Percentiles rank a stretch among this genome's conserved stretches.
Evolutionary conservation across 2,329 filamentous ascomycete genomes (phyloP).

Genomic region (Simplicillium aogashimaense): DNA sequence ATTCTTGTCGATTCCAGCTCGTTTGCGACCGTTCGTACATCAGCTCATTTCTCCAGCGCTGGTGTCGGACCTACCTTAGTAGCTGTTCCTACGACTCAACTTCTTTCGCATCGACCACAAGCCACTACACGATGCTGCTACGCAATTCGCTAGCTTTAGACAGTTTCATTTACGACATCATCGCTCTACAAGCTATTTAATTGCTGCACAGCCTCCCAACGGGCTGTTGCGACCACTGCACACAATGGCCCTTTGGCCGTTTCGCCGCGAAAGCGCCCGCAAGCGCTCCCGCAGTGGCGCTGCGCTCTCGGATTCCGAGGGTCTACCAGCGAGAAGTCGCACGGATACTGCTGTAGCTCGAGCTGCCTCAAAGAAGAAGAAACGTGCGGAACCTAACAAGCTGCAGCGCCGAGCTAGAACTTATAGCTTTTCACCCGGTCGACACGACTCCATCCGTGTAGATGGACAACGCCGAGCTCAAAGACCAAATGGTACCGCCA

Average conservation of each 20-base stretch:
- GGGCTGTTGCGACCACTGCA: background rate
- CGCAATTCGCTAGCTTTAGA: too few relatives aligned
- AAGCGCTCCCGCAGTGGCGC: constrained; percentile 44
- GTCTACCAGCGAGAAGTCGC: constrained; percentile 23
- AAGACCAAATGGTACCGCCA: constrained; percentile 2
- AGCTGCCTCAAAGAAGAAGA: constrained; percentile 25
- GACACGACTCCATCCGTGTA: constrained; percentile 42
- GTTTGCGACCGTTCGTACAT: too few relatives aligned
- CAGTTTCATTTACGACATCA: too few relatives aligned
- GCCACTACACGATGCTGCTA: too few relatives aligned
- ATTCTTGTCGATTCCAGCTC: too few relatives aligned
- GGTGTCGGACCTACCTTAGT: too few relatives aligned
- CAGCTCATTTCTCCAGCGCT: too few relatives aligned
- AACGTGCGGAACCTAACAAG: constrained; percentile 36
- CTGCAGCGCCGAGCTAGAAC: constrained; percentile 36
- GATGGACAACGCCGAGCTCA: constrained; percentile 14
- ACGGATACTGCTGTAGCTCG: constrained; percentile 18
- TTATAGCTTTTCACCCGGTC: constrained; percentile 54
- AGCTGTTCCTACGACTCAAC: too few relatives aligned
- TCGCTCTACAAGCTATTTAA: background rate
- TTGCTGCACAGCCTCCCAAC: too few relatives aligned
- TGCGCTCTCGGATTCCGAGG: constrained; percentile 31
- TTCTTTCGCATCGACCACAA: too few relatives aligned
- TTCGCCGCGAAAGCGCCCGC: constrained; percentile 54
- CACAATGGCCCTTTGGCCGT: constrained; percentile 11